These are phyloP conservation scores for Citrus unshiu DNA, from an alignment of 345 rosid species.

Conservation along the genomic window DNA sequence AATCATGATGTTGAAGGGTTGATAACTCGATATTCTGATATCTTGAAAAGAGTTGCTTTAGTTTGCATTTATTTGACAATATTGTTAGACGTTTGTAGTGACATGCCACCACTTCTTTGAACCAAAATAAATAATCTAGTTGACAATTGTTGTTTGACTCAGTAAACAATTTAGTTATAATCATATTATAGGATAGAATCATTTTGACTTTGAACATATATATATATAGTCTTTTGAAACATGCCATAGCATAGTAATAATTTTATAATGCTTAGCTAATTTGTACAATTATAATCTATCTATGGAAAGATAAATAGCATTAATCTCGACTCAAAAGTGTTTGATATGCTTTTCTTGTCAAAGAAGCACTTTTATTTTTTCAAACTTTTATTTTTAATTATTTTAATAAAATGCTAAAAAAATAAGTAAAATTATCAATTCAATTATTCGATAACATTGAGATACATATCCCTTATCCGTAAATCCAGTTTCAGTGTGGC, in stretches of 20 bases:
- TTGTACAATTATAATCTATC: too few relatives aligned
- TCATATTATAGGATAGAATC: not conserved
- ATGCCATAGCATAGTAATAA: not conserved
- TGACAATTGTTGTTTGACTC: not conserved
- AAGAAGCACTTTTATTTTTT: too few relatives aligned
- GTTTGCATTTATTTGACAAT: not conserved
- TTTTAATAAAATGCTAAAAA: too few relatives aligned
- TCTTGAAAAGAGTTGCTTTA: not conserved
- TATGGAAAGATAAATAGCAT: too few relatives aligned
- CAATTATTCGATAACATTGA: too few relatives aligned
- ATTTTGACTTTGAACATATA: not conserved
- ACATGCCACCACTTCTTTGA: not conserved
- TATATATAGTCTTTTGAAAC: not conserved
- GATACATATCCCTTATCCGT: too few relatives aligned
- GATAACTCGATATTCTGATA: not conserved
- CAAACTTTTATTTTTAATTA: too few relatives aligned
- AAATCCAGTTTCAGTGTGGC: too few relatives aligned
- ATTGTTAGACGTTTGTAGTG: not conserved
- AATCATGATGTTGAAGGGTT: not conserved
- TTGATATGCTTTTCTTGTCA: too few relatives aligned
- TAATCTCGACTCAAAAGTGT: too few relatives aligned
- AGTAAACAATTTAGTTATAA: not conserved
- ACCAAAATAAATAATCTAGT: not conserved
- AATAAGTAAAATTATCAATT: too few relatives aligned
- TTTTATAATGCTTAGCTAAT: too few relatives aligned